Evolutionary conservation across 129 eudicot genomes (phyloP).

Genomic region (Flaveria linearis): DNA sequence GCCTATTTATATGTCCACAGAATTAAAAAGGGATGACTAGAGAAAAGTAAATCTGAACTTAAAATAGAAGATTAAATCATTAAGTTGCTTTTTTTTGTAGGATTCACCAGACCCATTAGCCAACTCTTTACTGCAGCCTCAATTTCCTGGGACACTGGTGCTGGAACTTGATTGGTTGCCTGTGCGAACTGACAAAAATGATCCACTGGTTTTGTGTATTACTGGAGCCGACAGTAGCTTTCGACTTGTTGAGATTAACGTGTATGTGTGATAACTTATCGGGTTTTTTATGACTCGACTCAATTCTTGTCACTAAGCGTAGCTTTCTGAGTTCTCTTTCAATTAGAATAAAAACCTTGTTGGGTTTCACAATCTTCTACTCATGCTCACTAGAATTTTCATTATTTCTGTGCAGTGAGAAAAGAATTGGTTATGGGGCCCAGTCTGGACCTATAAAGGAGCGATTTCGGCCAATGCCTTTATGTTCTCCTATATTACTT

Average conservation of each 20-base stretch:
- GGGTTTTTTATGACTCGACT: slow-evolving; percentile 2
- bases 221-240: slow-evolving; percentile 99
- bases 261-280: slow-evolving; percentile 52
- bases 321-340: slow-evolving; percentile 15
- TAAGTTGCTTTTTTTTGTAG: slow-evolving; percentile 43
- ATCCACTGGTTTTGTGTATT: slow-evolving; percentile 88
- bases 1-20: neutral
- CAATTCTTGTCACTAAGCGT: neutral
- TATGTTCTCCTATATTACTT: slow-evolving; percentile 86
- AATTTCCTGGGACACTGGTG: slow-evolving; percentile 90
- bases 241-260: slow-evolving; percentile 82
- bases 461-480: slow-evolving; percentile 93
- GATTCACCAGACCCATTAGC: slow-evolving; percentile 95
- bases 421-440: slow-evolving; percentile 55
- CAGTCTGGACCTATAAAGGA: slow-evolving; percentile 61
- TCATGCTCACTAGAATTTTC: slow-evolving; percentile 14
- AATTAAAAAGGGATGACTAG: neutral
- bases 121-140: slow-evolving; percentile 92
- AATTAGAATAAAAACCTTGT: neutral
- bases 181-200: slow-evolving; percentile 73
- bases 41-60: slow-evolving; percentile 3
- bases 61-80: slow-evolving; percentile 8
- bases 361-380: neutral
- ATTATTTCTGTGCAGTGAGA: slow-evolving; percentile 54
- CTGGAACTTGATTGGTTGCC: slow-evolving; percentile 98